These are phyloP conservation scores for Raddia guianensis DNA, from an alignment of 176 grass and related monocot genomes.

Conservation along the genomic window DNA sequence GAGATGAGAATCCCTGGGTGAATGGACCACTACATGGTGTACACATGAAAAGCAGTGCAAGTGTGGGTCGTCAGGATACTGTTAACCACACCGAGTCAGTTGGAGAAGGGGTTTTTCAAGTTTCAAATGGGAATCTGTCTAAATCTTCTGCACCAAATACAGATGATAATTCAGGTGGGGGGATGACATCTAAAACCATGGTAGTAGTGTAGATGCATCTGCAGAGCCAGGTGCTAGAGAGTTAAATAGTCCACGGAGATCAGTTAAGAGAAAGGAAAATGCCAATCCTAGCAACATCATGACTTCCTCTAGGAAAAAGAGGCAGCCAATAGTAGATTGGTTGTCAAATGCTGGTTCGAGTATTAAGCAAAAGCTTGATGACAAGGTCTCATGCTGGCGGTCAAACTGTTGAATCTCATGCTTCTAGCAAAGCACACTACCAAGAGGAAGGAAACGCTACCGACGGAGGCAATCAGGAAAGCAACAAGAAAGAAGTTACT, in stretches of 20 bases:
- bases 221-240: constrained; percentile 37
- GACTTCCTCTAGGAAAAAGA: constrained; percentile 34
- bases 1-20: background rate
- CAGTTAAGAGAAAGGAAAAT: constrained; percentile 43
- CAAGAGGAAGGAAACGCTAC: too few species aligned
- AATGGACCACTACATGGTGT: constrained; percentile 27
- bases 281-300: constrained; percentile 22
- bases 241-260: constrained; percentile 51
- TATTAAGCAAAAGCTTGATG: too few species aligned
- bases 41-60: constrained; percentile 18
- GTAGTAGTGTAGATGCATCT: constrained; percentile 29
- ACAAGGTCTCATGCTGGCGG: too few species aligned
- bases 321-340: background rate
- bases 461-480: too few species aligned
- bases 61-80: constrained; percentile 23
- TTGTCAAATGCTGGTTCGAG: too few species aligned
- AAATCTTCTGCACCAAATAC: constrained; percentile 33
- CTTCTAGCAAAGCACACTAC: too few species aligned
- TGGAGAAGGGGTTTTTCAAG: constrained; percentile 18
- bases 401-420: too few species aligned
- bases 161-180: constrained; percentile 15
- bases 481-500: background rate
- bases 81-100: constrained; percentile 25
- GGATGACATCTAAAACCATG: constrained; percentile 26
- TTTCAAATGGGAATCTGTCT: constrained; percentile 28